A percentile compares a stretch with the other conserved stretches of the same genome.
Conservation (phyloP, 2,329 filamentous ascomycete genomes). For the Scedosporium dehoogii region DNA sequence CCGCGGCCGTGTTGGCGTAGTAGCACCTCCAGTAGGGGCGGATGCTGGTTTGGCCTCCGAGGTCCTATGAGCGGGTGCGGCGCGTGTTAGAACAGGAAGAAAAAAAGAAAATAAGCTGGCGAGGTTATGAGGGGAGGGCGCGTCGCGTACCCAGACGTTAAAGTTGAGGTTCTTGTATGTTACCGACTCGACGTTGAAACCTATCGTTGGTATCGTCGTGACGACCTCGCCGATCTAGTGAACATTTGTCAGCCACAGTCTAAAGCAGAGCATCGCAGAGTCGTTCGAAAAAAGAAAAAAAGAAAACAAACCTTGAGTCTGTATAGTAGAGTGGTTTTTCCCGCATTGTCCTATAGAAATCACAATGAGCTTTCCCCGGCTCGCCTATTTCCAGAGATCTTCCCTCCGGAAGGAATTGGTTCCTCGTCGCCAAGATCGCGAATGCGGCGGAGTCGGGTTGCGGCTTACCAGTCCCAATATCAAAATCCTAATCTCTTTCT, state of each 20-base stretch:
- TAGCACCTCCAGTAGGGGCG: slow-evolving; percentile 99
- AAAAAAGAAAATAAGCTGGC: neutral
- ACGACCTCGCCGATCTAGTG: slow-evolving; percentile 91
- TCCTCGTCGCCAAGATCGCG: neutral
- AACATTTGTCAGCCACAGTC: neutral
- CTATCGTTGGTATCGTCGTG: slow-evolving; percentile 97
- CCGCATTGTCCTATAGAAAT: slow-evolving; percentile 76
- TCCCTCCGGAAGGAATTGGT: neutral
- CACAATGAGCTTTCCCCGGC: neutral
- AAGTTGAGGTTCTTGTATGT: slow-evolving; percentile 98
- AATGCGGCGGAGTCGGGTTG: neutral
- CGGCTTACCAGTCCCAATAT: slow-evolving; percentile 77
- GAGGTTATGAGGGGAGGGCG: neutral
- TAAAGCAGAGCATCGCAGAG: neutral
- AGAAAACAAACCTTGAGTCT: slow-evolving; percentile 65
- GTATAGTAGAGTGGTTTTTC: slow-evolving; percentile 95
- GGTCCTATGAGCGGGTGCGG: slow-evolving; percentile 46
- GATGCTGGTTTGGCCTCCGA: slow-evolving; percentile 97
- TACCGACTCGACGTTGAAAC: slow-evolving; percentile 98
- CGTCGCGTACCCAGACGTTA: slow-evolving; percentile 78
- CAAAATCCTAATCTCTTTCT: slow-evolving; percentile 96
- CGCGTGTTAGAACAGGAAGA: neutral
- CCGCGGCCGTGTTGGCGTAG: slow-evolving; percentile 95
- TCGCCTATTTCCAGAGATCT: neutral
- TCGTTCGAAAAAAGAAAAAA: neutral